Evolutionary conservation across 2,329 filamentous ascomycete genomes (phyloP).

Genomic region (Neofusicoccum laricinum): DNA sequence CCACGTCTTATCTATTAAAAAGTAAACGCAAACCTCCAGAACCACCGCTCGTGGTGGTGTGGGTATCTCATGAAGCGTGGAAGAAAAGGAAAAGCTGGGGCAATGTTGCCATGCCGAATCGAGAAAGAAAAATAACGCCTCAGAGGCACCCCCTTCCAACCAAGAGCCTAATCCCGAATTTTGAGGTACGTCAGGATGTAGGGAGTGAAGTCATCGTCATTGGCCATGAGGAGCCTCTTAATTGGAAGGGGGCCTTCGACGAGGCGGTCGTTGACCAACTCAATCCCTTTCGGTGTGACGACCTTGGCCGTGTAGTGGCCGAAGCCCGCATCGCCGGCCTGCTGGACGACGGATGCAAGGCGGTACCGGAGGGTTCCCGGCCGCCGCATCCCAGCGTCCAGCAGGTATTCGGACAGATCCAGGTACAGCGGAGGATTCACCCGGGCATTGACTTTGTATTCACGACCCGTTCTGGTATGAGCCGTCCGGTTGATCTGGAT

Average conservation of each 20-base stretch:
- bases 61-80: not conserved
- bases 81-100: not conserved
- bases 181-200: conserved; percentile 5
- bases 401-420: not conserved
- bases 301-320: conserved; percentile 15
- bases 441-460: not conserved
- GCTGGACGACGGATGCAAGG: not conserved
- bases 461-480: not conserved
- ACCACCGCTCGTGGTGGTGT: not conserved
- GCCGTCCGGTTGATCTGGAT: conserved; percentile 16
- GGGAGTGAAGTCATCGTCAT: not conserved
- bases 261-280: not conserved
- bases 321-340: not conserved
- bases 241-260: not conserved
- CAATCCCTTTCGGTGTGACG: not conserved
- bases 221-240: not conserved
- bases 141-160: not conserved
- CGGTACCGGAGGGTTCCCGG: not conserved
- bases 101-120: not conserved
- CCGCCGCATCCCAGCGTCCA: not conserved
- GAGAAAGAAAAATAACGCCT: not conserved
- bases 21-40: not conserved
- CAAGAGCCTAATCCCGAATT: not conserved
- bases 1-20: not conserved
- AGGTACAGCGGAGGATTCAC: not conserved